Evolutionary conservation across 139 green algal species (phyloP).

Genomic region (Chlamydomonas urium): DNA sequence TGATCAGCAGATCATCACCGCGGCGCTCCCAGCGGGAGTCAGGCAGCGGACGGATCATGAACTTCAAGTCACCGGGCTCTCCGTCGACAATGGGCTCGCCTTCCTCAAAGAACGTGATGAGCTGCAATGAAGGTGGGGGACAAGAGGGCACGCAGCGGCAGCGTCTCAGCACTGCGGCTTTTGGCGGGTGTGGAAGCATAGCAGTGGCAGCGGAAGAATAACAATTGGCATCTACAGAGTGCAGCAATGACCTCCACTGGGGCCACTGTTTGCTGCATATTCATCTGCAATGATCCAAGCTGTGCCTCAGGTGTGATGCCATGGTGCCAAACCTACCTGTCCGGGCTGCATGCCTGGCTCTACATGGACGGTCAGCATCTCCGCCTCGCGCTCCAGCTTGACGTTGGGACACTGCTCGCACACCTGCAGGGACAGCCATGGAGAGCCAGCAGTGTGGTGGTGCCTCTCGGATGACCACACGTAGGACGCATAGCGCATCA

Average conservation of each 20-base stretch:
- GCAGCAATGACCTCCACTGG: too few species aligned
- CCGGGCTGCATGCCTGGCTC: constrained; percentile 85
- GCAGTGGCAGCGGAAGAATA: too few species aligned
- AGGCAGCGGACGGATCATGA: constrained; percentile 27
- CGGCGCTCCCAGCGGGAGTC: constrained; percentile 18
- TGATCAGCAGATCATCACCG: constrained; percentile 27
- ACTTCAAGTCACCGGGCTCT: constrained; percentile 90
- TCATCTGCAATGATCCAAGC: too few species aligned
- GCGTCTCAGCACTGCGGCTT: too few species aligned
- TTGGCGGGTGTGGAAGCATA: too few species aligned
- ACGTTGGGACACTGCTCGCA: constrained; percentile 94
- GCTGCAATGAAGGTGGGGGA: constrained; percentile 15
- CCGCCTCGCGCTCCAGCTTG: constrained; percentile 73
- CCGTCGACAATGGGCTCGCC: constrained; percentile 91
- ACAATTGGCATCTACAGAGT: too few species aligned
- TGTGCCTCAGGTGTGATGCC: too few species aligned
- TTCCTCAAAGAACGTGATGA: constrained; percentile 94
- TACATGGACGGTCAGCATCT: constrained; percentile 81
- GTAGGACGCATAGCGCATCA: too few species aligned
- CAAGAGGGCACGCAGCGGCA: background rate
- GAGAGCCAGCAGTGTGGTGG: too few species aligned
- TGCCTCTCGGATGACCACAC: too few species aligned
- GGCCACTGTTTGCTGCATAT: too few species aligned
- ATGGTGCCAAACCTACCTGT: constrained; percentile 47
- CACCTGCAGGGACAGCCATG: constrained; percentile 27